Evolutionary conservation across 1,139 yeast genomes (phyloP), one percentile per base, ranked within the genome.

Genomic region (Geotrichum fermentans): DNA sequence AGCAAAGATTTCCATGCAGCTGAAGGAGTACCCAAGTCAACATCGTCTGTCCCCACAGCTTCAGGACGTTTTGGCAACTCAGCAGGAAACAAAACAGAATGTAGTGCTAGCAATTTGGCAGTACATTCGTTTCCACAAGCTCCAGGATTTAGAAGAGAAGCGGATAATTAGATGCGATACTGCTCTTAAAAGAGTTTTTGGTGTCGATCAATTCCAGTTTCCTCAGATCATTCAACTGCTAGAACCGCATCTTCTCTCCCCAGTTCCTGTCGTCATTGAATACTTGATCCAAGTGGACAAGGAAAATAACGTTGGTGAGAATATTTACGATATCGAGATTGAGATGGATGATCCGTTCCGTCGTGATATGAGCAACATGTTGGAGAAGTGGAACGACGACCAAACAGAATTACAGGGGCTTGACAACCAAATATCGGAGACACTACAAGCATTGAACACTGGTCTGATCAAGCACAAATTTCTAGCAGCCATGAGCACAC

Each of bases 21-120:
- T 88, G 44, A 88, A 85, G 63, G 86, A 82, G 56, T 73, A 69
- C 53, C 80, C 95, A 55, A 73, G 79, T 67, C 78, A 76, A 58
- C 75, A 87, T 55, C 79, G 74, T 59, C 75, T 89, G 41, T 72
- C 80, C 7, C 78, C 82, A 17, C 80, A 78, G 28, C 74, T 92
- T 67, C 73, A 92, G 2, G 76, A 78, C 41, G 73, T 92, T 44
- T 71, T 87, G 21, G 97, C 97, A 13, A 75, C 80, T 45, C 72
- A 74, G 33, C 95, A 87, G 63, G 82, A 86, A 39, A 82, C 95
- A 3, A 88, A 89, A 63, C 94, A 90, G 52, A 96, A 87, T 51
- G 83, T 94, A 35, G 80, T 92, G 24, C 87, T 82, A 58, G 79
- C 82, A 21, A 71, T 92, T 45, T 92, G 97, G 90, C 92, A 87